Base-by-base conservation (phyloP, 805 yeast species). In the Candida broadrunensis region DNA sequence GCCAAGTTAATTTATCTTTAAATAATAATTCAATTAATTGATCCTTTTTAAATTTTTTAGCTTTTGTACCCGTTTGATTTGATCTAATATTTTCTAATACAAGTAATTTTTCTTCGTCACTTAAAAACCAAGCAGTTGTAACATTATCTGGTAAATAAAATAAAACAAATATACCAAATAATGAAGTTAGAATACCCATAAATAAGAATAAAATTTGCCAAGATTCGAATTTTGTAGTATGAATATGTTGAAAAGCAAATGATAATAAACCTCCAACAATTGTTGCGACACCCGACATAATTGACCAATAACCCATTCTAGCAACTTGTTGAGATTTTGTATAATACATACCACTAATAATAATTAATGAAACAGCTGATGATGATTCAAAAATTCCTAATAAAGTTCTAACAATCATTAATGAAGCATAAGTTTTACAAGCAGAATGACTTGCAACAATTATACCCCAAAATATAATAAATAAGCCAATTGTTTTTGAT, bases 281-380 rank as follows among this genome's bases (percentile, higher is more conserved):
- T 17, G 81, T 72, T 2, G 82, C 79, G 2, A 68, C 54, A 14
- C 85, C 84, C 1, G 81, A 79, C 60, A 72, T 77, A n/a, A 76
- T 63, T 4, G 79, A 77, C 79, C 81, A 75, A 33, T 67, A 65
- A 5, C 81, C 81, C 33, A 78, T 77, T 53, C 81, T 63, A 23
- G 67, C 62, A 30, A 73, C 61, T 52, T 77, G 81, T 45, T 78
- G 81, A 4, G 65, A 53, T 41, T 72, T 73, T 29, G 74, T 73
- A 60, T 79, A 82, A 61, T 79, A 82, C 83, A 79, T 79, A 20
- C 83, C 75, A 29, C 81, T 76, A 33, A 81, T 69, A 20, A 80
- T 63, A 40, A 79, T 70, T 36, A 78, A 69, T 0, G 82, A 80
- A 1, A 81, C 81, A 1, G 81, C 76, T 33, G 79, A 66, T 2